Base-by-base conservation (phyloP, 2,329 filamentous ascomycete genomes). In the Aspergillus piperis region DNA sequence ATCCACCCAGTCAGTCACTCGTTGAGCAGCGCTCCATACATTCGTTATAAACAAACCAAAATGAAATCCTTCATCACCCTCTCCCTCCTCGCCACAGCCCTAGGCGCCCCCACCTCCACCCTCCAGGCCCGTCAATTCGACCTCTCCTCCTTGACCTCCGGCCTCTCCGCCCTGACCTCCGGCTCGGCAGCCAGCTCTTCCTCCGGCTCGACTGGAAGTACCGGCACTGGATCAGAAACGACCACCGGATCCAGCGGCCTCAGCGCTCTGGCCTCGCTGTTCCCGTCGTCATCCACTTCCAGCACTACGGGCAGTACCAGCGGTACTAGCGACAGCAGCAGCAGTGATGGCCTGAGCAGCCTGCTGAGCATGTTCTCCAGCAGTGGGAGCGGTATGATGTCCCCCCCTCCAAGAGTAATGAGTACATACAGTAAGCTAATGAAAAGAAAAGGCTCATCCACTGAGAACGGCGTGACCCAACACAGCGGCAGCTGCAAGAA, bases 401-500 rank as follows among this genome's bases (percentile, higher is more conserved):
- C 44, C 10, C 54, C 30, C 19, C 32, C 23, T 3, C 2, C 25
- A 27, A 27, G 2, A 27, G 25, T 27, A 27, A 27, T 27, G 25
- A 27, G 7, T 27, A 27, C 7, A 8, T 27, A 27, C 25, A 27
- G 25, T 27, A 27, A 27, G 25, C 25, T 27, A 27, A 27, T 27
- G 25, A 27, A 27, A 27, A 27, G 7, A 27, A 25, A 27, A 27
- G 25, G 70, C 25, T 69, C 68, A n/a, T 70, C 54, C 4, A 73
- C 69, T 7, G 74, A 76, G 49, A 79, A 79, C 62, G 78, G 76
- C 8, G 71, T 81, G 36, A 71, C 68, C 8, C 65, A 75, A 42
- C 74, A 77, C 60, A 69, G 61, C 19, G 75, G 71, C 19, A 74
- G 70, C 66, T 81, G 78, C 69, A 72, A 78, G 51, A 72, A 73